Conservation (phyloP, 805 yeast genomes). For the Saturnispora silvae region DNA sequence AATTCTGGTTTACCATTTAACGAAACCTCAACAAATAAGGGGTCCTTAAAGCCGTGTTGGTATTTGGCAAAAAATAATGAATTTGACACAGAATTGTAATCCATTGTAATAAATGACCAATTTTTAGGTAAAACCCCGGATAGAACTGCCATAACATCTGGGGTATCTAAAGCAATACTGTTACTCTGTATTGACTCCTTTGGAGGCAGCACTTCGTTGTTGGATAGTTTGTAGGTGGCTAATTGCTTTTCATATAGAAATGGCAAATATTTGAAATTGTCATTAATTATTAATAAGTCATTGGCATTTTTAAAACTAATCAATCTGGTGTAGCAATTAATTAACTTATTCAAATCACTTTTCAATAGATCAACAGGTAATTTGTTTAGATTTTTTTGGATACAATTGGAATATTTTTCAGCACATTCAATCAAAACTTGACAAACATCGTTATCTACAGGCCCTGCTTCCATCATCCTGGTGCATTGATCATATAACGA, state of each 20-base stretch:
- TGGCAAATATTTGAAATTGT: constrained; percentile 7
- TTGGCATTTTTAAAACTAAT: constrained; percentile 4
- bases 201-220: constrained; percentile 14
- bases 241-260: constrained; percentile 13
- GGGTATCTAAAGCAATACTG: too few species aligned
- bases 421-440: constrained; percentile 4
- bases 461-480: constrained; percentile 17
- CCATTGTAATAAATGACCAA: constrained; percentile 56
- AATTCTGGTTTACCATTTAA: constrained; percentile 40
- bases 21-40: constrained; percentile 45
- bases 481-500: constrained; percentile 23
- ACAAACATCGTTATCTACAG: background rate
- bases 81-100: constrained; percentile 45
- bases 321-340: constrained; percentile 8
- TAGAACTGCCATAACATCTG: constrained; percentile 1
- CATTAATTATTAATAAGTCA: constrained; percentile 1
- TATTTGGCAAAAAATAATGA: constrained; percentile 37
- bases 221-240: constrained; percentile 14
- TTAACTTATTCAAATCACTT: constrained; percentile 7
- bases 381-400: background rate
- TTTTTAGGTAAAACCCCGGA: constrained; percentile 29
- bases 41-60: constrained; percentile 11
- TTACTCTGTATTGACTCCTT: background rate
- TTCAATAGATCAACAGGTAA: constrained; percentile 7
- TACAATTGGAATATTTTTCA: background rate